A percentile compares a stretch with the other conserved stretches of the same genome.
Evolutionary conservation across 169 alveolate species (phyloP).

Genomic region (Plasmodium knowlesi): DNA sequence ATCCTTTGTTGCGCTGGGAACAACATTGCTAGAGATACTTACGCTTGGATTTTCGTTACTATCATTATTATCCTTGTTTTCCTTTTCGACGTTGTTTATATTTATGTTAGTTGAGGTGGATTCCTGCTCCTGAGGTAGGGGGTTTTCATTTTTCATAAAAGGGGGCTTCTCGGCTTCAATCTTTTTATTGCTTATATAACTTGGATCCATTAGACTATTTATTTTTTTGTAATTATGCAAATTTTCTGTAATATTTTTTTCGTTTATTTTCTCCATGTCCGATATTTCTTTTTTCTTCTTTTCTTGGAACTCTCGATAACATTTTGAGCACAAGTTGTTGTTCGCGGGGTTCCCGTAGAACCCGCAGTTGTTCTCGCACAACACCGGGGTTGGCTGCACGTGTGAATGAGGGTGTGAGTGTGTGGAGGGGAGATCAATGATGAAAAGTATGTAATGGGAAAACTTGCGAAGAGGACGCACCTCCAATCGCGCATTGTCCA

Average conservation of each 20-base stretch:
- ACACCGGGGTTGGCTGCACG: conserved; percentile 82
- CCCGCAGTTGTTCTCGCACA: conserved; percentile 92
- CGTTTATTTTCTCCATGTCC: conserved; percentile 31
- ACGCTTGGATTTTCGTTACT: not conserved
- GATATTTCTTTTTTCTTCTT: conserved; percentile 73
- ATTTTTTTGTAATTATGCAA: not conserved
- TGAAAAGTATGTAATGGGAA: not conserved
- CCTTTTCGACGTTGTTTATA: not conserved
- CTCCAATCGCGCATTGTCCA: not conserved
- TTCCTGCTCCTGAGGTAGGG: not conserved
- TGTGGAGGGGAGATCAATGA: not conserved
- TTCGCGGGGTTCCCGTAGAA: conserved; percentile 94
- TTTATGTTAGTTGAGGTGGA: not conserved
- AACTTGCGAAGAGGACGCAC: not conserved
- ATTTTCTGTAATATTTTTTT: conserved; percentile 29
- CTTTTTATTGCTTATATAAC: conserved; percentile 1
- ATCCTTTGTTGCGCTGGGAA: not conserved
- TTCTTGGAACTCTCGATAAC: conserved; percentile 89
- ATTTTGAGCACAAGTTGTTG: conserved; percentile 91
- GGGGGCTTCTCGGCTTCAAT: conserved; percentile 1
- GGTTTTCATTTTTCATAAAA: not conserved
- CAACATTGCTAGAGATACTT: not conserved
- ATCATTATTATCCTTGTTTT: not conserved
- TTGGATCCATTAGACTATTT: conserved; percentile 30
- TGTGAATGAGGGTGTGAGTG: too few relatives aligned